Conservation (phyloP, 73 alveolate genomes). For the Paramecium sexaurelia region DNA sequence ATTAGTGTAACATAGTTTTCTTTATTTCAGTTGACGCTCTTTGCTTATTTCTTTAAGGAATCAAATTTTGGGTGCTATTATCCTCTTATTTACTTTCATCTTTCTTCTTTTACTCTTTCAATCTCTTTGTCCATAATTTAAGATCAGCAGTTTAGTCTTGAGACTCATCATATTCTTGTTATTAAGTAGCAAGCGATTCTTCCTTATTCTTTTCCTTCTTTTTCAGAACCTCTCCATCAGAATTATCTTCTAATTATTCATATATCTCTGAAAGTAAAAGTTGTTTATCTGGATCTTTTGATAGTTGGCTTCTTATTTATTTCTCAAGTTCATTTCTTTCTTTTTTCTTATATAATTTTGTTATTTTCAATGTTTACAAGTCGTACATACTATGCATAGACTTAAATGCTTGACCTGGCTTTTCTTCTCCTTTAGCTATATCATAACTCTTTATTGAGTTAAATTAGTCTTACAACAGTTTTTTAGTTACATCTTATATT, state of each 20-base stretch:
- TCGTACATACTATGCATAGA: slow-evolving; percentile 52
- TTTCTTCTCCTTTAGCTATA: slow-evolving; percentile 7
- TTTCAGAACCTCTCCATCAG: slow-evolving; percentile 19
- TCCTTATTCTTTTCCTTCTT: slow-evolving; percentile 22
- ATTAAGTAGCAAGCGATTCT: neutral
- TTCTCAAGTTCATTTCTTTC: neutral
- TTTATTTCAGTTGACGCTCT: slow-evolving; percentile 44
- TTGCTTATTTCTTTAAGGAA: neutral
- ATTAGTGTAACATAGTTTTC: neutral
- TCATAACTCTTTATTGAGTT: slow-evolving; percentile 7
- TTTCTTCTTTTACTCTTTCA: neutral
- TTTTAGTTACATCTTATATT: neutral
- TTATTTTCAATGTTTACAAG: slow-evolving; percentile 27
- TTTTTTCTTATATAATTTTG: slow-evolving; percentile 35
- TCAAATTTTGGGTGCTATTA: neutral
- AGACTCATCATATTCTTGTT: neutral
- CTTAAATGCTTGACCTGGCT: neutral
- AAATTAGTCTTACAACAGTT: neutral
- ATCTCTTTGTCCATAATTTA: neutral
- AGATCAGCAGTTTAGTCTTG: neutral
- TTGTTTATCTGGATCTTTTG: slow-evolving; percentile 40
- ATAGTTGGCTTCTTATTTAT: neutral
- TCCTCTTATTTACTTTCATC: neutral
- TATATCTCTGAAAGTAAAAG: slow-evolving; percentile 17
- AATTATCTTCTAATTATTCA: slow-evolving; percentile 37